These are phyloP conservation scores for Dryadomyces sulphureus DNA, from an alignment of 2,329 filamentous ascomycete species.

Conservation along the genomic window DNA sequence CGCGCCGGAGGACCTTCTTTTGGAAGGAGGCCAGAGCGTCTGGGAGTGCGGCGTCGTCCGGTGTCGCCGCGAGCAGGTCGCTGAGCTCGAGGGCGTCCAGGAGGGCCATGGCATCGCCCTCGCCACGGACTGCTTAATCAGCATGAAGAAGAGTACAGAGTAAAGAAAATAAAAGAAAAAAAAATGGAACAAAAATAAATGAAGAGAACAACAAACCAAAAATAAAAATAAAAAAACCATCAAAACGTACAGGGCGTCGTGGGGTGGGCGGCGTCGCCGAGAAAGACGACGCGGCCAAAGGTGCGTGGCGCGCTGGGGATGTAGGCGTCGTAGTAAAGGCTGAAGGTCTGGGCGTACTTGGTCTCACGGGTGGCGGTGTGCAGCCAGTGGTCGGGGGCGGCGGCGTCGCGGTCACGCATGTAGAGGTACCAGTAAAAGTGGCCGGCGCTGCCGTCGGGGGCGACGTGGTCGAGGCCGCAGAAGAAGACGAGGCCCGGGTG, in stretches of 20 bases:
- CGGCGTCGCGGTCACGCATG: constrained; percentile 10
- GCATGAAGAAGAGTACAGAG: too few species aligned
- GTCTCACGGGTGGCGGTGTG: constrained; percentile 8
- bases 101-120: constrained; percentile 31
- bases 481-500: constrained; percentile 11
- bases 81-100: constrained; percentile 19
- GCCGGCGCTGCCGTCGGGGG: constrained; percentile 10
- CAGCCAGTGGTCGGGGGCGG: constrained; percentile 20
- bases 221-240: too few species aligned
- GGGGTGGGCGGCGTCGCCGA: constrained; percentile 31
- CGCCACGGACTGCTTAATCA: constrained; percentile 25
- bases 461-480: constrained; percentile 13
- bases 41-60: constrained; percentile 2
- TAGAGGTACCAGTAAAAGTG: constrained; percentile 17
- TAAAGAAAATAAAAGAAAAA: too few species aligned
- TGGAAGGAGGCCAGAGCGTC: constrained; percentile 14
- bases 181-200: constrained; percentile 11
- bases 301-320: constrained; percentile 20
- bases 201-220: too few species aligned
- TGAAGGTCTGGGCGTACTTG: constrained; percentile 7
- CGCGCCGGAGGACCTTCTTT: constrained; percentile 11
- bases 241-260: constrained; percentile 28
- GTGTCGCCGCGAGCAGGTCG: constrained; percentile 11
- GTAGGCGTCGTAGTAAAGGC: constrained; percentile 13
- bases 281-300: constrained; percentile 20